Conservation (phyloP, 441 rosid species). For the Gossypium gossypioides region DNA sequence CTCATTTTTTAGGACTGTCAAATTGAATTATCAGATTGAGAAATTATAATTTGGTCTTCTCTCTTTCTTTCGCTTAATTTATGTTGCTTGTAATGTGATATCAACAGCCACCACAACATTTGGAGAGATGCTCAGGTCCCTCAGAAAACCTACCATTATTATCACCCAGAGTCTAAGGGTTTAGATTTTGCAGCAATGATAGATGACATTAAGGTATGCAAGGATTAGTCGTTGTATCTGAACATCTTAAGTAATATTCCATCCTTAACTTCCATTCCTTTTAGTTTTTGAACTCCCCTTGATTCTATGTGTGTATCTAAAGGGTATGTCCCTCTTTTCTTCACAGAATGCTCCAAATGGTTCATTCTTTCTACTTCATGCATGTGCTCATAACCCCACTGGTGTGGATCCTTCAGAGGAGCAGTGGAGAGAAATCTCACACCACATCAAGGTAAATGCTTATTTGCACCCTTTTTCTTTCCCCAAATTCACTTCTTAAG, state of each 20-base stretch:
- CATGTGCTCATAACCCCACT: slow-evolving; percentile 87
- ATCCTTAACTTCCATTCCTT: neutral
- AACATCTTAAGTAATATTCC: neutral
- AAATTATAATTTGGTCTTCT: neutral
- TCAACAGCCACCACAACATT: slow-evolving; percentile 85
- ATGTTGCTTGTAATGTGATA: slow-evolving; percentile 8
- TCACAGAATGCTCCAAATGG: slow-evolving; percentile 80
- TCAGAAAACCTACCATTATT: slow-evolving; percentile 72
- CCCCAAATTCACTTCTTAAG: neutral
- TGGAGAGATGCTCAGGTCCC: slow-evolving; percentile 94
- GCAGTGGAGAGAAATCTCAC: slow-evolving; percentile 89
- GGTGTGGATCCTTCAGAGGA: slow-evolving; percentile 93
- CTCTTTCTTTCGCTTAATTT: neutral
- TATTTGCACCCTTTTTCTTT: neutral
- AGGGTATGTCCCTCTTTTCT: neutral
- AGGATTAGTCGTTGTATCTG: slow-evolving; percentile 4
- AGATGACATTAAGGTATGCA: slow-evolving; percentile 73
- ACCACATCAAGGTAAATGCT: slow-evolving; percentile 57
- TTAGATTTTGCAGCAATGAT: slow-evolving; percentile 72
- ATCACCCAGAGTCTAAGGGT: slow-evolving; percentile 75
- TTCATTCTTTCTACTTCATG: slow-evolving; percentile 88
- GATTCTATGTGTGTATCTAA: neutral
- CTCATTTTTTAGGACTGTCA: neutral
- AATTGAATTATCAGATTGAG: neutral
- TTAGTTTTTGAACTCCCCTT: neutral